Evolutionary conservation across 1,284 basidiomycete genomes (phyloP), one percentile per base, ranked within the genome.

Genomic region (Tilletia indica): DNA sequence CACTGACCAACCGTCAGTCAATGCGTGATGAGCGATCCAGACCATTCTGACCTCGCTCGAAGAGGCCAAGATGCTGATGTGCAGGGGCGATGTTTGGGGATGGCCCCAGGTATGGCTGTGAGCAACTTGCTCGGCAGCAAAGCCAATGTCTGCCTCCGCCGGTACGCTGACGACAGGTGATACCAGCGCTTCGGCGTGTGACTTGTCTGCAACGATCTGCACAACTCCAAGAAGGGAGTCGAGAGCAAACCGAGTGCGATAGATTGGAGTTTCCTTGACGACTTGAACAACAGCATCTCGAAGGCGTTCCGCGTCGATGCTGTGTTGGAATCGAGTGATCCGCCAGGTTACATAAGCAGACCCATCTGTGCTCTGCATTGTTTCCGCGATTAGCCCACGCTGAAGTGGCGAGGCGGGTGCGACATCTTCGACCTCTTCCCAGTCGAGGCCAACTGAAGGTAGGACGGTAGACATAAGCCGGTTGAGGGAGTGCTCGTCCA

Each of bases 231-330:
- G 48, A 12, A 14, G 48, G 48, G 48, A 12, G 48, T 49, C 48
- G 14, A 49, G 48, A 49, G 48, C 48, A n/a, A 49, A 49, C 2
- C 48, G 48, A n/a, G 48, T 49, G 48, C 48, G 48, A 49, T 49
- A 49, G 48, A 49, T 49, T 12, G 48, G 48, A 49, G 48, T 49
- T n/a, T 49, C 48, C 48, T 49, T 49, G 48, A 49, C n/a, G 48
- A 49, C 48, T n/a, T 49, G 48, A n/a, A 49, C 48, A 12, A 49
- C 48, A n/a, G 48, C 48, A 49, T 12, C 48, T 12, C 48, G 48
- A 1, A 49, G 48, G 48, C 14, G 14, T n/a, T 49, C 48, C 1
- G 48, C 48, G 48, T 49, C 48, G 48, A 49, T 49, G 14, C n/a
- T n/a, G 14, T 49, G 14, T n/a, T 49, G 48, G 48, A 49, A 49